Evolutionary conservation across 1,139 yeast genomes (phyloP), one percentile per base, ranked within the genome.

Genomic region (Hemisphaericaspora lyxosophila): DNA sequence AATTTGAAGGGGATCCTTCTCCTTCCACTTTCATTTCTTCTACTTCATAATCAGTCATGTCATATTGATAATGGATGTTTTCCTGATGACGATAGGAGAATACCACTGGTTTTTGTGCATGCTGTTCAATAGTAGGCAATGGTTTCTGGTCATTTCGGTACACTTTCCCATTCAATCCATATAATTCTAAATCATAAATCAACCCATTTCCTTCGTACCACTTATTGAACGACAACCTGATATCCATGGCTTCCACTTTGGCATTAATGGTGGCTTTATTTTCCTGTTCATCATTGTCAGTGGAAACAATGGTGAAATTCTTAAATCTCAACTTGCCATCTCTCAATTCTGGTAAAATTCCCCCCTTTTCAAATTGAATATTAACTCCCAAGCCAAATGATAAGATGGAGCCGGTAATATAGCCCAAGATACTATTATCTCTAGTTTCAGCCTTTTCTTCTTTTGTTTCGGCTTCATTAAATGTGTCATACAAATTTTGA

Each of bases 201-300:
- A 85, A 60, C 0, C 94, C 94, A 34, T 73, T 71, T 0, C 88
- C 83, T 42, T 76, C 75, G 35, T 80, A 70, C 90, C 90, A 84
- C 55, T 84, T 84, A 32, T 71, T 69, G 45, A 84, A 75, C 1
- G 85, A 79, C 16, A 84, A 60, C 0, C 84, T 74, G 29, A 83
- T 53, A 45, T 78, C 79, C 44, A 82, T 62, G 13, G 78, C 70
- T 38, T 80, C 77, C 20, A 82, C 66, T 12, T 60, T 61, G 22
- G 82, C 70, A 8, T 63, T 57, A 24, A 70, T 62, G 14, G 47
- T 47, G 14, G 42, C 44, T 11, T 17, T 28, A 4, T 17, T 19
- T 28, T 28, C 23, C 14, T 18, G 22, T 8, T 46, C 37, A 14
- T 44, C 50, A n/a, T 47, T 53, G 9, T 48, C 46, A 3, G 46